Conservation (phyloP, 2,329 filamentous ascomycete genomes). For the Cyphellophora europaea region DNA sequence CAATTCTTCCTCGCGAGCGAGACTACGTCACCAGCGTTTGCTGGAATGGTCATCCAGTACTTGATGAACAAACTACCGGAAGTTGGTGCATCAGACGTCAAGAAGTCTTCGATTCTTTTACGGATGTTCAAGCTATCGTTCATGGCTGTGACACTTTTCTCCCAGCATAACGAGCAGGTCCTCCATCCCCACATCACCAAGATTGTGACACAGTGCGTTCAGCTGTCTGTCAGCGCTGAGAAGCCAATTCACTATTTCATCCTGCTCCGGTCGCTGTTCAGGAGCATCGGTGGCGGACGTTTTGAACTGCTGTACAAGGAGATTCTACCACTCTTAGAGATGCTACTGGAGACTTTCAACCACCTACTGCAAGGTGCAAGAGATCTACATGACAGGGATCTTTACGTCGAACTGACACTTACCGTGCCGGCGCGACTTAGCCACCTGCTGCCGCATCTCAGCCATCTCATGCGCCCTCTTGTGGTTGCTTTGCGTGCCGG, state of each 20-base stretch:
- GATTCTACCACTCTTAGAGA: constrained; percentile 89
- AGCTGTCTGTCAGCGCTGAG: constrained; percentile 87
- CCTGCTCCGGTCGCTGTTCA: constrained; percentile 80
- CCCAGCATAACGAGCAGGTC: constrained; percentile 88
- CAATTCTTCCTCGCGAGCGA: constrained; percentile 99
- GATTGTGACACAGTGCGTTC: constrained; percentile 94
- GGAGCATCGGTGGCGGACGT: constrained; percentile 92
- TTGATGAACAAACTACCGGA: constrained; percentile 95
- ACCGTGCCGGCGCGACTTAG: constrained; percentile 92
- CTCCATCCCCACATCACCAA: constrained; percentile 92
- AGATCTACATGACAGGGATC: constrained; percentile 80
- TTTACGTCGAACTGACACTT: constrained; percentile 94
- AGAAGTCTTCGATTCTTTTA: constrained; percentile 84
- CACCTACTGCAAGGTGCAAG: constrained; percentile 83
- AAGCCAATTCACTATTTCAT: constrained; percentile 99
- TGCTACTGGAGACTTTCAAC: constrained; percentile 95
- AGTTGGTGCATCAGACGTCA: constrained; percentile 83
- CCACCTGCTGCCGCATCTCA: constrained; percentile 88
- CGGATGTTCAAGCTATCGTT: constrained; percentile 96
- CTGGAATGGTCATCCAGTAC: constrained; percentile 94
- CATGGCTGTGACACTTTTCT: constrained; percentile 97
- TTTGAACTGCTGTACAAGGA: constrained; percentile 99
- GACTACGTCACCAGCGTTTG: constrained; percentile 93
- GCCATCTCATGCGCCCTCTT: constrained; percentile 91
- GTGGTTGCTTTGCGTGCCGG: constrained; percentile 91